These are phyloP conservation scores for Acanthamoeba royreba DNA, from an alignment of 208 protist genomes.

Conservation along the genomic window DNA sequence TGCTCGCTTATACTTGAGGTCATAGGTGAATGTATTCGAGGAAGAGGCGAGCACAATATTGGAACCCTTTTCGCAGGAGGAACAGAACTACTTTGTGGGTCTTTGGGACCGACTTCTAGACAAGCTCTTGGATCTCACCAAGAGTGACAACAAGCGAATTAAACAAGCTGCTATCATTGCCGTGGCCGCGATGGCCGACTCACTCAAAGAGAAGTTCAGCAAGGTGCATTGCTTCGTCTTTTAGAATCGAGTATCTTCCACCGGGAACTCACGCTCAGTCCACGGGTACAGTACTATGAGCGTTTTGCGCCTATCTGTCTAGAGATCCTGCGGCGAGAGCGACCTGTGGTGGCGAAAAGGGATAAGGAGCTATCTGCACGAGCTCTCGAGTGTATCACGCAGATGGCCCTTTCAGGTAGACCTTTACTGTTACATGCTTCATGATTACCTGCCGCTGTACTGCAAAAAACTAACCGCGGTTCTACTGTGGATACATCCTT, in stretches of 20 bases:
- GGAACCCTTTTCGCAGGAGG: background rate
- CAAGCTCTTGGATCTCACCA: background rate
- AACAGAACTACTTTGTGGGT: background rate
- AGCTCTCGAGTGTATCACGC: background rate
- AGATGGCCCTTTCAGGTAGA: background rate
- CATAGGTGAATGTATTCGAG: background rate
- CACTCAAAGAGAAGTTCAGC: background rate
- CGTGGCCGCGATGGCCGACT: background rate
- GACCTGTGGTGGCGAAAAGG: background rate
- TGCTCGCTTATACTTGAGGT: background rate
- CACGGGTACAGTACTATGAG: background rate
- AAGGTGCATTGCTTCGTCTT: background rate
- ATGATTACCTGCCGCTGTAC: background rate
- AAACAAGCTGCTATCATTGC: background rate
- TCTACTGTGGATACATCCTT: too few species aligned
- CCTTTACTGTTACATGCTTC: background rate
- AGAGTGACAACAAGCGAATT: background rate
- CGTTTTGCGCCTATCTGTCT: background rate
- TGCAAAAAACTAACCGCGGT: too few species aligned
- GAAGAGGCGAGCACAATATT: background rate
- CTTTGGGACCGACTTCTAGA: background rate
- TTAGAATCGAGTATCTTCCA: background rate
- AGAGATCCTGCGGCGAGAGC: background rate
- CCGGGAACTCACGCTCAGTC: background rate
- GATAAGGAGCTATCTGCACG: background rate